Evolutionary conservation across 2,329 filamentous ascomycete genomes (phyloP).

Genomic region (Ophiostoma piceae): DNA sequence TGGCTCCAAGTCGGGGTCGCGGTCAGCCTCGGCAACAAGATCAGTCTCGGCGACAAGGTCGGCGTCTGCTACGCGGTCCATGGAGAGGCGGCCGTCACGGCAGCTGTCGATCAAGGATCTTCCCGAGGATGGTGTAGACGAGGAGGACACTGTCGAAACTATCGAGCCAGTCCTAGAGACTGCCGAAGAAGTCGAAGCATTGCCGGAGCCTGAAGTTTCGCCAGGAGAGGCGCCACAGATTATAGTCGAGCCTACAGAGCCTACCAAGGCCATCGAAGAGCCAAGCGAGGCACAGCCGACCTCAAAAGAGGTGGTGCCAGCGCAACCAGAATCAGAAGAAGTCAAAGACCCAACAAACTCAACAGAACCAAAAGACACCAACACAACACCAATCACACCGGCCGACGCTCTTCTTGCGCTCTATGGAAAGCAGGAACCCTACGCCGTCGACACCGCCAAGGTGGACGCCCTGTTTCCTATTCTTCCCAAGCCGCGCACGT

Average conservation of each 20-base stretch:
- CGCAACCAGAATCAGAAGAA: neutral
- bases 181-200: neutral
- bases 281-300: neutral
- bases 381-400: neutral
- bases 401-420: conserved; percentile 23
- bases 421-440: conserved; percentile 29
- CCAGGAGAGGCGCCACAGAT: neutral
- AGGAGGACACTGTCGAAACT: no score
- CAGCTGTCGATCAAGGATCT: neutral
- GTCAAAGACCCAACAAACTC: neutral
- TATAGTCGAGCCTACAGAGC: neutral
- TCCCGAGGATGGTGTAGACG: neutral
- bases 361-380: neutral
- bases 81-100: conserved; percentile 7
- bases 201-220: neutral
- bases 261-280: neutral
- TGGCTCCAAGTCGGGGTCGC: neutral
- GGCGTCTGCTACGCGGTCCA: neutral
- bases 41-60: neutral
- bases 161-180: neutral
- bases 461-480: conserved; percentile 22
- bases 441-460: conserved; percentile 13
- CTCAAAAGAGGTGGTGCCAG: neutral
- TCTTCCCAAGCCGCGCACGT: neutral
- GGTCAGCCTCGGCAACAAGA: neutral